Evolutionary conservation across 768 basidiomycete genomes (phyloP), one percentile per base, ranked within the genome.

Genomic region (Phlebiopsis flavidoalba): DNA sequence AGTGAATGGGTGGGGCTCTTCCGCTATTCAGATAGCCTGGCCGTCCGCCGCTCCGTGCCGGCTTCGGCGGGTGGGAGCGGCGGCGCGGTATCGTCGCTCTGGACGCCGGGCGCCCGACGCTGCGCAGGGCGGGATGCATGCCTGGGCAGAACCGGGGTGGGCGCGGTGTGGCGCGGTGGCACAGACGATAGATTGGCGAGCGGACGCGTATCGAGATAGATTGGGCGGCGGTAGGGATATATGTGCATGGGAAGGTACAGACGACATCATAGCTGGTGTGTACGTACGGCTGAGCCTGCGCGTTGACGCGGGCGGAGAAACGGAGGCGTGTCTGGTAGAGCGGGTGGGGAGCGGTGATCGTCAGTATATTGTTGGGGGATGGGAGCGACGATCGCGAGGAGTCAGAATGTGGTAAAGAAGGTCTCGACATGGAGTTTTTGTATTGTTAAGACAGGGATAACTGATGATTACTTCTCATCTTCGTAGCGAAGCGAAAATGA

Each of bases 391-490:
- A 48, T 60, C 33, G 45, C 36, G 17, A 19, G 43, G 24, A 17
- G 36, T 45, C 26, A 53, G 37, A 58, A 58, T 58, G 61, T 48
- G 24, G 40, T 45, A 24, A 51, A 49, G n/a, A 36, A 47, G 31
- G 57, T 59, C 53, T 63, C 62, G 62, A 63, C 62, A 63, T 63
- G 37, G 35, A 43, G 26, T 3, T 6, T 3, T 31, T 2, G 26
- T 2, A 6, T 35, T 45, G 48, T 63, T 63, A 63, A 63, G 62
- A 63, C 62, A 63, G 62, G 62, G 62, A 63, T 63, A 63, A 63
- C 62, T 63, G 61, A 46, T 37, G 52, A 52, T 48, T 21, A 37
- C 15, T 40, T 63, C 58, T 63, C 62, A 59, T 55, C 54, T 35
- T 43, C 4, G 14, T 6, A 22, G 40, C 54, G 54, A 55, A 55